Percentiles rank a stretch among this genome's conserved stretches.
These are phyloP conservation scores for Musa balbisiana DNA, from an alignment of 202 grass and related monocot species.

Conservation along the genomic window DNA sequence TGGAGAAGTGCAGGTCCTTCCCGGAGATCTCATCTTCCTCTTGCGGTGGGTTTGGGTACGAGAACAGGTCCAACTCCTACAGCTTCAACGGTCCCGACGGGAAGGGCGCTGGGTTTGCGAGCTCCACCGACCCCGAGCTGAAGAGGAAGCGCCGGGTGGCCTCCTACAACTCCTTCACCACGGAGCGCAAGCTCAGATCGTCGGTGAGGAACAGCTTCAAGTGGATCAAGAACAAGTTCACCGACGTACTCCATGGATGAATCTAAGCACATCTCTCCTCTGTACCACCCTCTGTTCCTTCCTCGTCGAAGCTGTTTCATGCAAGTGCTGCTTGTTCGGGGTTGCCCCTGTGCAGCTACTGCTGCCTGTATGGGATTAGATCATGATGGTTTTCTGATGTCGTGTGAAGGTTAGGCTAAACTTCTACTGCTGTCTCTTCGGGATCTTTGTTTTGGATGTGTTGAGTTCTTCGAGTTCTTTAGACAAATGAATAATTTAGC, in stretches of 20 bases:
- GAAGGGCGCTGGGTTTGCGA: slow-evolving; percentile 23
- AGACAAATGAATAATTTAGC: too few species aligned
- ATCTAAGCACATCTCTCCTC: too few species aligned
- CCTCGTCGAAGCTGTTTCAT: too few species aligned
- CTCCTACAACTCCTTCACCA: slow-evolving; percentile 90
- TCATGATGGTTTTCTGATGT: too few species aligned
- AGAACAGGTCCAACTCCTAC: slow-evolving; percentile 44
- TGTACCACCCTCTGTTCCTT: too few species aligned
- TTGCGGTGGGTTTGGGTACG: slow-evolving; percentile 13
- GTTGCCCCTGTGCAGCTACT: too few species aligned
- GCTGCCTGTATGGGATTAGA: too few species aligned
- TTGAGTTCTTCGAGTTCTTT: too few species aligned
- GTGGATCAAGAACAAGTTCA: slow-evolving; percentile 96
- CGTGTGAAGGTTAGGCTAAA: too few species aligned
- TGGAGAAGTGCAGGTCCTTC: slow-evolving; percentile 91
- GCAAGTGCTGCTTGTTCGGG: too few species aligned
- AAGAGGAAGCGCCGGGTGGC: slow-evolving; percentile 85
- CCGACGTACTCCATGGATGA: slow-evolving; percentile 49
- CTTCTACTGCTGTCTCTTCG: too few species aligned
- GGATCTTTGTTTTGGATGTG: too few species aligned
- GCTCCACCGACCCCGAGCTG: slow-evolving; percentile 61
- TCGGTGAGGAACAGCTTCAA: slow-evolving; percentile 71
- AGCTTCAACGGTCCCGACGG: slow-evolving; percentile 74
- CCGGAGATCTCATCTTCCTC: slow-evolving; percentile 40
- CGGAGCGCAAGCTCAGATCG: slow-evolving; percentile 72